Evolutionary conservation across 1,284 basidiomycete genomes (phyloP).

Genomic region (Pascua sp.): DNA sequence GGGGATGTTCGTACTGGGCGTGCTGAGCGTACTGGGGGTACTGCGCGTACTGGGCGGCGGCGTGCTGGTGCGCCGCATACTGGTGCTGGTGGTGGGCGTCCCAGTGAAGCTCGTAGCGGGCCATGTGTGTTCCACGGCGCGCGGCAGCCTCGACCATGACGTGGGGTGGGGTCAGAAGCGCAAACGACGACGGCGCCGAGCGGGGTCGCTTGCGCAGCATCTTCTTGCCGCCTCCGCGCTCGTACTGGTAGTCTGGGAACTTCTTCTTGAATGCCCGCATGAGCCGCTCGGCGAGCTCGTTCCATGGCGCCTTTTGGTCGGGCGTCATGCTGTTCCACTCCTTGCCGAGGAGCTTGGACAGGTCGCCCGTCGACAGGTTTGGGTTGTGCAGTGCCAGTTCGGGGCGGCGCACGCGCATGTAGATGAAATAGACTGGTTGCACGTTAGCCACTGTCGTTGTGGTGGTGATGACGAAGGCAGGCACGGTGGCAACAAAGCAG

Average conservation of each 20-base stretch:
- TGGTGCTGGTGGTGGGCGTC: conserved; percentile 6
- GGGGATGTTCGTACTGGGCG: conserved; percentile 2
- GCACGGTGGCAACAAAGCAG: not conserved
- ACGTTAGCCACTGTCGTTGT: not conserved
- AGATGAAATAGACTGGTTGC: conserved; percentile 20
- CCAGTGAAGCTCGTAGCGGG: conserved; percentile 1
- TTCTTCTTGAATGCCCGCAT: conserved; percentile 22
- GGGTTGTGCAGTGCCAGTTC: conserved; percentile 19
- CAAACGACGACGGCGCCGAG: conserved; percentile 1
- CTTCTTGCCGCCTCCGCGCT: conserved; percentile 15
- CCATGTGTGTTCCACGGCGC: conserved; percentile 1
- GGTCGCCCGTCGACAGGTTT: conserved; percentile 16
- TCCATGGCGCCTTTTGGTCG: conserved; percentile 18
- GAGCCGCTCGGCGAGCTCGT: conserved; percentile 17
- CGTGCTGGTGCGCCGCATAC: not conserved
- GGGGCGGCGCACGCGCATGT: conserved; percentile 20
- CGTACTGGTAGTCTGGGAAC: conserved; percentile 25
- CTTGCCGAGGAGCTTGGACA: conserved; percentile 20
- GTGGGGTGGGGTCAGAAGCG: conserved; percentile 2
- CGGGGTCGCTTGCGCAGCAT: conserved; percentile 7
- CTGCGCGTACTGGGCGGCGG: not conserved
- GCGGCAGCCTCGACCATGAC: conserved; percentile 9
- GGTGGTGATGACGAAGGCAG: not conserved
- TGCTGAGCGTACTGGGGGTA: not conserved
- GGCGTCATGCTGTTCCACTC: conserved; percentile 17